Conservation (phyloP, 306 rosid genomes). For the Chamaecrista fasciculata region DNA sequence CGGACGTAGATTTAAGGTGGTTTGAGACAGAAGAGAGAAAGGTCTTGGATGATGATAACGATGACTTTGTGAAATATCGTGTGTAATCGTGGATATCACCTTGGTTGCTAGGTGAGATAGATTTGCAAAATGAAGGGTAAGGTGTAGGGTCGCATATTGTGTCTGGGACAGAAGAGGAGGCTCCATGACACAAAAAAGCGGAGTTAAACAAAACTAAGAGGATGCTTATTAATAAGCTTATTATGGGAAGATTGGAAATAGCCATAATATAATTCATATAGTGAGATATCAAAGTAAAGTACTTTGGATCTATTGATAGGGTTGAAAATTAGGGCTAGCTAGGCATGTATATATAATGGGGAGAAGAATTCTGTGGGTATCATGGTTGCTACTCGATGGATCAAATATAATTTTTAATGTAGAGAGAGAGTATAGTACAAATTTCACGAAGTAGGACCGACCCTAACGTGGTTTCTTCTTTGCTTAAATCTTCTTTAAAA, state of each 20-base stretch:
- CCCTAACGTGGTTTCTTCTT: neutral
- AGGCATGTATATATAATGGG: neutral
- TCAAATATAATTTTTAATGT: neutral
- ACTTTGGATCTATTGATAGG: too few relatives aligned
- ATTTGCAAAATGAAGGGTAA: conserved; percentile 31
- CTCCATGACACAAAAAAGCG: neutral
- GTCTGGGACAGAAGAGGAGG: neutral
- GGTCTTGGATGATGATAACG: conserved; percentile 13
- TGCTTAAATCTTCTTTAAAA: neutral
- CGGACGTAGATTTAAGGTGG: neutral
- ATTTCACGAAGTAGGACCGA: neutral
- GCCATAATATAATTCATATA: conserved; percentile 26
- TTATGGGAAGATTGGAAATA: neutral
- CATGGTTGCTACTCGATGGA: neutral
- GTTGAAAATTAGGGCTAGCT: neutral
- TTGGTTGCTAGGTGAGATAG: neutral
- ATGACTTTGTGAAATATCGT: neutral
- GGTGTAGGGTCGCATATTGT: conserved; percentile 33
- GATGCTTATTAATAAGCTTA: neutral
- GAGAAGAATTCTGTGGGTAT: neutral
- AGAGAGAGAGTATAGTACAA: neutral
- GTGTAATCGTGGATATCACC: conserved; percentile 5
- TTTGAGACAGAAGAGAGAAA: neutral
- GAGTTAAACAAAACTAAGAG: neutral
- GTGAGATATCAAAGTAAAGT: too few relatives aligned